Evolutionary conservation across 441 rosid species (phyloP).

Genomic region (Aleurites moluccanus): DNA sequence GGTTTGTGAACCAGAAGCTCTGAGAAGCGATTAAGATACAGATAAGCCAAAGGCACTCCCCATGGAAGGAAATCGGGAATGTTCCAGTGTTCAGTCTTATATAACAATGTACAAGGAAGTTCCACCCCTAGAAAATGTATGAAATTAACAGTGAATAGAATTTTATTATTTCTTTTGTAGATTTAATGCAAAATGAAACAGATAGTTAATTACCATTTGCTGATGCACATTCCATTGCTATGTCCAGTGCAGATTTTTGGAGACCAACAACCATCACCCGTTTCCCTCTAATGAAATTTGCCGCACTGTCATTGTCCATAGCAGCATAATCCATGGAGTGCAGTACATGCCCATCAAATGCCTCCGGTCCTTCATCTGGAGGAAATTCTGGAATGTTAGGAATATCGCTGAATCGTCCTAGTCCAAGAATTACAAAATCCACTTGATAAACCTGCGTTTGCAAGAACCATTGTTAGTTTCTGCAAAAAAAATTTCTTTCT

Average conservation of each 20-base stretch:
- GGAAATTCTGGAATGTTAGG: conserved; percentile 50
- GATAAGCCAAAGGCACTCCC: conserved; percentile 32
- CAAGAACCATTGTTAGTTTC: not conserved
- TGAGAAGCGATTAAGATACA: conserved; percentile 41
- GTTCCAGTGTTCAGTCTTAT: conserved; percentile 44
- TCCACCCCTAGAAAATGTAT: conserved; percentile 8
- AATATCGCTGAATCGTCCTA: conserved; percentile 27
- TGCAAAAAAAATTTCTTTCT: not conserved
- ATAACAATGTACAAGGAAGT: conserved; percentile 41
- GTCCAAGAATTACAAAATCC: conserved; percentile 26
- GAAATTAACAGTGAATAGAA: not conserved
- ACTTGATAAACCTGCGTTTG: conserved; percentile 18
- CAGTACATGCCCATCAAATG: conserved; percentile 42
- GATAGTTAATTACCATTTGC: conserved; percentile 36
- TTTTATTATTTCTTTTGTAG: not conserved
- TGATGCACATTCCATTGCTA: conserved; percentile 40
- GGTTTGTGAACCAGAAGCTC: conserved; percentile 47
- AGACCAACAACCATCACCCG: conserved; percentile 42
- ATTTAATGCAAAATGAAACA: not conserved
- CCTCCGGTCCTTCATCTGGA: conserved; percentile 43
- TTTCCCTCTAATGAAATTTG: conserved; percentile 35
- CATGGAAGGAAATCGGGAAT: conserved; percentile 39
- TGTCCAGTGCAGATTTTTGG: conserved; percentile 51
- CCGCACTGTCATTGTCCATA: conserved; percentile 24
- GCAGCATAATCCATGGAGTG: conserved; percentile 48